Base-by-base conservation (phyloP, 768 basidiomycete species). In the Peribolospora kevripleyi region DNA sequence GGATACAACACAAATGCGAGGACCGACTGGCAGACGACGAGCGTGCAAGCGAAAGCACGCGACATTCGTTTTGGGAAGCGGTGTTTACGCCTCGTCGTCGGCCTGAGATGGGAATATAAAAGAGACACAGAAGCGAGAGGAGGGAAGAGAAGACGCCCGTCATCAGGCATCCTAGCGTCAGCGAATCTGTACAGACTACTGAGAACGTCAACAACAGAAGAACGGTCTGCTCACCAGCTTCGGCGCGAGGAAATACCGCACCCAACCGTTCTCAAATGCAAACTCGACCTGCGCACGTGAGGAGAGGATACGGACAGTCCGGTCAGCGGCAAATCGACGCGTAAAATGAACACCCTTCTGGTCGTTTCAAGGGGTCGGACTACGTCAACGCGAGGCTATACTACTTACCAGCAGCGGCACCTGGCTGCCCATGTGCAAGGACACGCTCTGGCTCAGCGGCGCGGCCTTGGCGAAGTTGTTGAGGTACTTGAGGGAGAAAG, bases 401-500 rank as follows among this genome's bases (percentile, higher is more conserved):
- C 25, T 25, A 71, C 78, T 65, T 49, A 85, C 84, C 54, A 91
- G 74, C 51, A 91, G 71, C 3, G 87, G 87, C 0, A 91, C 86
- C 42, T 91, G 87, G 65, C 83, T 85, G 68, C 80, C 83, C 80
- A 93, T 79, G 75, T 81, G 81, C 36, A 93, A 74, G 64, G 79
- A 76, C 42, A 90, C 87, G 38, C 72, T 75, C 59, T 71, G 73
- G 10, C 78, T 75, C 45, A 98, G 70, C 40, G 79, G 73, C 2
- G 82, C 71, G 59, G 82, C 84, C 74, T 93, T 97, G 53, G 86
- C 78, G 64, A 98, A 97, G 71, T 93, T 95, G 67, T 84, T 80
- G 39, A 97, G 79, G 69, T 97, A 98, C 68, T 95, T 97, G 62
- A 97, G 72, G 41, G 84, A 87, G 73, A 97, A 97, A 1, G 88